A percentile compares a stretch with the other conserved stretches of the same genome.
Evolutionary conservation across 2,329 filamentous ascomycete species (phyloP).

Genomic region (Emydomyces testavorans): DNA sequence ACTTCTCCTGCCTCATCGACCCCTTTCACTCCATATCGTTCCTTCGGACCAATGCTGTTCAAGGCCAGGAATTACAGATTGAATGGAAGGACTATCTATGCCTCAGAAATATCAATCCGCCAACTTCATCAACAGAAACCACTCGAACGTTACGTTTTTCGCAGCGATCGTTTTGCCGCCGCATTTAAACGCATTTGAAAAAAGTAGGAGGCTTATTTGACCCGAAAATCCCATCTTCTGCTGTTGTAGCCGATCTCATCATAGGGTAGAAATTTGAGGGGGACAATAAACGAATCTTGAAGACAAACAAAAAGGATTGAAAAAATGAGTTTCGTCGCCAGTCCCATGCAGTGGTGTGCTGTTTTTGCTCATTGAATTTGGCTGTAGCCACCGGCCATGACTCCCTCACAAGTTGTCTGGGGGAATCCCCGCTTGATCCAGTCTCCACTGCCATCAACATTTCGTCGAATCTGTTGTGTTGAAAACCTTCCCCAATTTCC

Average conservation of each 20-base stretch:
- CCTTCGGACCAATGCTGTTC: constrained; percentile 7
- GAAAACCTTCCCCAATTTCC: neutral
- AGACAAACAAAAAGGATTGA: neutral
- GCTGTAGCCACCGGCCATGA: constrained; percentile 10
- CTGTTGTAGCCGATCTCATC: neutral
- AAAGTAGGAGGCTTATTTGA: constrained; percentile 5
- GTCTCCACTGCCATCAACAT: constrained; percentile 1
- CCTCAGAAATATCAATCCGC: neutral
- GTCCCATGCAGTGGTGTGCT: constrained; percentile 5
- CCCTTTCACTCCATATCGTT: neutral
- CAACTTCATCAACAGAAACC: neutral
- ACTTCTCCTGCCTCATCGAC: neutral
- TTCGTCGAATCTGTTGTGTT: neutral
- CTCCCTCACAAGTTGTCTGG: constrained; percentile 7
- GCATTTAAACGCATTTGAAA: neutral
- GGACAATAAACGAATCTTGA: neutral
- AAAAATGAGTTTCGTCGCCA: constrained; percentile 1
- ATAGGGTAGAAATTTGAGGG: neutral
- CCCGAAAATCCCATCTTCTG: neutral
- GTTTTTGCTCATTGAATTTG: constrained; percentile 10
- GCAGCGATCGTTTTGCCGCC: neutral
- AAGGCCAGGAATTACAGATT: neutral
- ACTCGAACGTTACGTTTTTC: neutral
- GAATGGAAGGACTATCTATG: constrained; percentile 9
- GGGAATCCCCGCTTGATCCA: constrained; percentile 8